Percentiles rank a stretch among this genome's conserved stretches.
Evolutionary conservation across 2,329 filamentous ascomycete species (phyloP).

Genomic region (Trichoderma sp.): DNA sequence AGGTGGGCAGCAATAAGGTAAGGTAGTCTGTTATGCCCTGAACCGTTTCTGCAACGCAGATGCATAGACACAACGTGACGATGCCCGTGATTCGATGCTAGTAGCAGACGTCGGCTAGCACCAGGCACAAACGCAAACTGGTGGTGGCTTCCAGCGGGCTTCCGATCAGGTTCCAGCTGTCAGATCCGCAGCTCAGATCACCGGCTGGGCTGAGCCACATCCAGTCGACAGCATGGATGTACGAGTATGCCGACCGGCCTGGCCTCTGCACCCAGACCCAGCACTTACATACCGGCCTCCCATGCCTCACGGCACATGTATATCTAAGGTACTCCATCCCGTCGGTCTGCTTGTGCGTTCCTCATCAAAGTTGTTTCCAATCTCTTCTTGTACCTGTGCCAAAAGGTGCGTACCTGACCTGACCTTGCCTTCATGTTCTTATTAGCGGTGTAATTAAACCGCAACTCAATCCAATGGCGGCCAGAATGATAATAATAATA

Average conservation of each 20-base stretch:
- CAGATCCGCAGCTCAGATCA: slow-evolving; percentile 25
- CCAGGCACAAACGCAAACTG: too few species aligned
- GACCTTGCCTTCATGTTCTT: neutral
- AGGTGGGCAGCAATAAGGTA: neutral
- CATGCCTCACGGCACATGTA: neutral
- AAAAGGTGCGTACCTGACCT: neutral
- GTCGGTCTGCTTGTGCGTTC: too few species aligned
- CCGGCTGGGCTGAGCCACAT: slow-evolving; percentile 18
- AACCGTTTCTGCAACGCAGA: too few species aligned
- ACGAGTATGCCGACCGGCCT: neutral
- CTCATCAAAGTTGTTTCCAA: too few species aligned
- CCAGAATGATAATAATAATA: neutral
- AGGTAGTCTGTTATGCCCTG: too few species aligned
- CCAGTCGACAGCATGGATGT: neutral
- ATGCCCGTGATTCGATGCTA: neutral
- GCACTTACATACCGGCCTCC: neutral
- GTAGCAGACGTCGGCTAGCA: neutral
- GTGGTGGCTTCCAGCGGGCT: neutral
- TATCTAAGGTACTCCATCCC: neutral
- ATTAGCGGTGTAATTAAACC: neutral
- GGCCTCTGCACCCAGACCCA: neutral
- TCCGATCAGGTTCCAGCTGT: slow-evolving; percentile 13
- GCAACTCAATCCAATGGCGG: slow-evolving; percentile 4
- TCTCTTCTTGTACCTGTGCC: neutral
- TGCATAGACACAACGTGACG: neutral